Conservation (phyloP, 768 basidiomycete genomes). For the Pleurotus salmoneostramineus region DNA sequence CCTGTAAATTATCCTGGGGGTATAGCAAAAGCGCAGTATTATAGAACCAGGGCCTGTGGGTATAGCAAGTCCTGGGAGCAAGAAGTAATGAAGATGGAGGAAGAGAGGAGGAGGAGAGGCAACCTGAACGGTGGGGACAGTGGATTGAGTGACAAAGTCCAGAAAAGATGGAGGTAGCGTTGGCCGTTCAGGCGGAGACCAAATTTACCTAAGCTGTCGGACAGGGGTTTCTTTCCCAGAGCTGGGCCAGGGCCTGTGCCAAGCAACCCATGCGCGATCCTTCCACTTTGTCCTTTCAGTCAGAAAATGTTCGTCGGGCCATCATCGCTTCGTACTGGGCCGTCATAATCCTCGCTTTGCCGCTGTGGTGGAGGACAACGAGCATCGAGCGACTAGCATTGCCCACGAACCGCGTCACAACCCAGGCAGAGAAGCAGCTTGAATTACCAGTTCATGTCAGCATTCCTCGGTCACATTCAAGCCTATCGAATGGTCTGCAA, state of each 20-base stretch:
- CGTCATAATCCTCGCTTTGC: conserved; percentile 71
- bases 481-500: conserved; percentile 9
- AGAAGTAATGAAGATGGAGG: neutral
- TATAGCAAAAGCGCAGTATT: neutral
- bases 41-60: neutral
- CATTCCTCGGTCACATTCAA: conserved; percentile 13
- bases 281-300: conserved; percentile 49
- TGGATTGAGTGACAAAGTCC: neutral
- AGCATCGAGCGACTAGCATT: conserved; percentile 81
- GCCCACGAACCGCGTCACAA: conserved; percentile 55
- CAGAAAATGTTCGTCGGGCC: conserved; percentile 41
- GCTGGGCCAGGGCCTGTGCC: too few species aligned
- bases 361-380: conserved; percentile 93
- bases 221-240: neutral
- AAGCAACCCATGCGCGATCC: conserved; percentile 53
- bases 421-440: conserved; percentile 42
- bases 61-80: neutral
- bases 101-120: too few species aligned
- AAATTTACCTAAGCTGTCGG: neutral
- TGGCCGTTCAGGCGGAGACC: neutral
- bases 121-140: neutral
- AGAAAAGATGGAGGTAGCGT: too few species aligned
- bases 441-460: conserved; percentile 45
- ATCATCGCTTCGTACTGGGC: conserved; percentile 79
- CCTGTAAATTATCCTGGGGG: neutral